These are phyloP conservation scores for Fragaria vesca DNA, from an alignment of 306 rosid genomes.

Conservation along the genomic window DNA sequence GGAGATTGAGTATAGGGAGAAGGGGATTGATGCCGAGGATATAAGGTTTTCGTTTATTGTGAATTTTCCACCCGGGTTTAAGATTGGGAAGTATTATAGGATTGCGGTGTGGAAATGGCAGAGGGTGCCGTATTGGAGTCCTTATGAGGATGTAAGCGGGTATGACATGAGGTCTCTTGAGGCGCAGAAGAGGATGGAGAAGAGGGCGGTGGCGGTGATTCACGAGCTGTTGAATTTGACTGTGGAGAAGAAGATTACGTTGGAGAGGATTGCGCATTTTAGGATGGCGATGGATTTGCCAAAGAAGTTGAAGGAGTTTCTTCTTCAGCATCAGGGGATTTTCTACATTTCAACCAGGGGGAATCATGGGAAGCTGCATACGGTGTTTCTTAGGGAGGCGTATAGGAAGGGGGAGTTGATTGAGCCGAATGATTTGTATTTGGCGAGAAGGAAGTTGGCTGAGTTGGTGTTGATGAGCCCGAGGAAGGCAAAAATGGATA, in stretches of 20 bases:
- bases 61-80: conserved; percentile 88
- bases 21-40: conserved; percentile 26
- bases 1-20: conserved; percentile 77
- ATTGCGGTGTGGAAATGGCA: conserved; percentile 95
- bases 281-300: conserved; percentile 74
- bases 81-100: conserved; percentile 75
- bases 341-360: conserved; percentile 87
- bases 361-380: conserved; percentile 90
- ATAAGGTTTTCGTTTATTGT: conserved; percentile 68
- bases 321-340: conserved; percentile 91
- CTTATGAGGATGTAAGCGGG: conserved; percentile 72
- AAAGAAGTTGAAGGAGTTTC: conserved; percentile 76
- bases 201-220: conserved; percentile 73
- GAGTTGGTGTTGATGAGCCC: conserved; percentile 65
- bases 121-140: conserved; percentile 85
- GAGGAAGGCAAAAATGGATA: conserved; percentile 60
- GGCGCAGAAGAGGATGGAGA: conserved; percentile 90
- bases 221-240: conserved; percentile 44
- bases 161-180: conserved; percentile 82
- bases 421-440: conserved; percentile 76
- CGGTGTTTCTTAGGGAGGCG: conserved; percentile 81
- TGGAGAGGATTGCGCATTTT: conserved; percentile 91
- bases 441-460: conserved; percentile 70
- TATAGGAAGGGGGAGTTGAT: conserved; percentile 71
- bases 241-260: conserved; percentile 71